These are phyloP conservation scores for Orbilia brochopaga DNA, from an alignment of 2,329 filamentous ascomycete species.

Conservation along the genomic window DNA sequence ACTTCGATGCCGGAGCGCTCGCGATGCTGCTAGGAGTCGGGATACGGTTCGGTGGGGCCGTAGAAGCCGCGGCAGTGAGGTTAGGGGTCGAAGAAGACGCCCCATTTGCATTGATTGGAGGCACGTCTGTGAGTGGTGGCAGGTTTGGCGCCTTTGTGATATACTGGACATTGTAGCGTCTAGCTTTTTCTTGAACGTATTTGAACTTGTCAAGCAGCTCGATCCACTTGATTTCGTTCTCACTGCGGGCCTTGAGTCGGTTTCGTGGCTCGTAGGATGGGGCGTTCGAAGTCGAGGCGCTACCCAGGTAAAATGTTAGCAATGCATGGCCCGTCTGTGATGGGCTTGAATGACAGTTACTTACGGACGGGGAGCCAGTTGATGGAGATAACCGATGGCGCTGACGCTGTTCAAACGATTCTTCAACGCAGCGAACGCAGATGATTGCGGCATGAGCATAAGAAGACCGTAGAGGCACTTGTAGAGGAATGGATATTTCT, in stretches of 20 bases:
- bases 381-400: slow-evolving; percentile 90
- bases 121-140: slow-evolving; percentile 38
- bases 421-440: slow-evolving; percentile 93
- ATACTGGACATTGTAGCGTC: slow-evolving; percentile 61
- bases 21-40: slow-evolving; percentile 42
- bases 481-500: slow-evolving; percentile 92
- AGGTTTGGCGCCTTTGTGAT: slow-evolving; percentile 43
- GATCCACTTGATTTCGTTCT: slow-evolving; percentile 84
- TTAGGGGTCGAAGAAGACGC: slow-evolving; percentile 21
- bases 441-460: slow-evolving; percentile 98
- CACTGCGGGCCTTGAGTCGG: slow-evolving; percentile 79
- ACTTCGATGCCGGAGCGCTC: slow-evolving; percentile 27
- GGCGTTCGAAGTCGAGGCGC: slow-evolving; percentile 21
- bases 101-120: slow-evolving; percentile 20
- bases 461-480: slow-evolving; percentile 96
- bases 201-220: slow-evolving; percentile 96
- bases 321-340: background rate
- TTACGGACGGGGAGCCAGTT: slow-evolving; percentile 76
- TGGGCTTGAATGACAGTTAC: slow-evolving; percentile 57
- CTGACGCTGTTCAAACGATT: slow-evolving; percentile 96
- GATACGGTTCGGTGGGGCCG: slow-evolving; percentile 40
- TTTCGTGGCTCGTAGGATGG: slow-evolving; percentile 71
- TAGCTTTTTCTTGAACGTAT: slow-evolving; percentile 82
- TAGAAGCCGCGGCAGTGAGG: slow-evolving; percentile 5
- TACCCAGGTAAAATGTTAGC: background rate